These are phyloP conservation scores for Candida corydali DNA, from an alignment of 805 yeast genomes.

Conservation along the genomic window DNA sequence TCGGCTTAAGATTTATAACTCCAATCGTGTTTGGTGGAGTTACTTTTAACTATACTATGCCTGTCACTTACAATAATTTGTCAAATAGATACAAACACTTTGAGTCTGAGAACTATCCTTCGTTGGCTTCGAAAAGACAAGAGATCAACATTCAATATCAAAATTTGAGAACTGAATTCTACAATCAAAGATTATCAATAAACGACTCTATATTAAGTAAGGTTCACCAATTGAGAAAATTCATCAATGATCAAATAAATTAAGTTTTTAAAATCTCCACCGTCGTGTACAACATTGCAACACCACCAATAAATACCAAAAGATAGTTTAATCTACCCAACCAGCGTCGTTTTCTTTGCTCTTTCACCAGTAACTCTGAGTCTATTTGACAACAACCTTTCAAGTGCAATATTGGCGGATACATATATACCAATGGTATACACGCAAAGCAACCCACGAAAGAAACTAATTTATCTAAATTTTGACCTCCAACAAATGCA, in stretches of 20 bases:
- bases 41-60: constrained; percentile 48
- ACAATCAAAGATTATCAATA: constrained; percentile 10
- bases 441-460: constrained; percentile 84
- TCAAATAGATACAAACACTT: constrained; percentile 16
- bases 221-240: constrained; percentile 25
- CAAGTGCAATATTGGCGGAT: constrained; percentile 75
- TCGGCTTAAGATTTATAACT: constrained; percentile 47
- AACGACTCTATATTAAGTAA: constrained; percentile 15
- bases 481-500: constrained; percentile 65
- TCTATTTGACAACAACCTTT: constrained; percentile 40
- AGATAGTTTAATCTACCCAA: constrained; percentile 44
- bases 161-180: constrained; percentile 12
- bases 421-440: constrained; percentile 80
- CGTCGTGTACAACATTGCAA: constrained; percentile 66
- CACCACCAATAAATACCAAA: constrained; percentile 52
- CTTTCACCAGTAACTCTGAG: constrained; percentile 12
- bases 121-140: constrained; percentile 23
- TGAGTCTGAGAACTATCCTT: constrained; percentile 30
- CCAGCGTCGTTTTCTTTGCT: constrained; percentile 27
- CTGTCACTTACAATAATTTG: constrained; percentile 40
- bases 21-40: constrained; percentile 49
- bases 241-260: constrained; percentile 3
- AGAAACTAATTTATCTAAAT: constrained; percentile 70
- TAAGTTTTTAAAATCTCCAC: constrained; percentile 38
- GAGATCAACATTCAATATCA: constrained; percentile 11